phyloP scores from a whole-genome alignment of 2,329 filamentous ascomycete species.

The Hypoxylon rubiginosum region DNA sequence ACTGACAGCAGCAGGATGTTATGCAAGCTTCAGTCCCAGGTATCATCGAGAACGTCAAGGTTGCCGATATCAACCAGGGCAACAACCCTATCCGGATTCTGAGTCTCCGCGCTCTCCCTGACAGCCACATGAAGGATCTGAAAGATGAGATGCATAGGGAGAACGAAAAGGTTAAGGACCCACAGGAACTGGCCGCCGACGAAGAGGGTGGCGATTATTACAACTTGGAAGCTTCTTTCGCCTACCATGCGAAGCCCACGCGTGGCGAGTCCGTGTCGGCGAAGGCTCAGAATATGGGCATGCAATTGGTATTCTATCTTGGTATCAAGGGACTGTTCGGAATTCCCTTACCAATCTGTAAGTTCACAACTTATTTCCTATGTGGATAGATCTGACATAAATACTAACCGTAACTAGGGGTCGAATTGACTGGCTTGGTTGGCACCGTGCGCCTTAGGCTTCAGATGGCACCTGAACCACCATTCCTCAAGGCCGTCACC shows the following conservation, averaged over 20 bases:
- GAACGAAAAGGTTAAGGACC: constrained; percentile 85
- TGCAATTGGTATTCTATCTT: constrained; percentile 94
- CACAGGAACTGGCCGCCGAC: constrained; percentile 87
- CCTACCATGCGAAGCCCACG: constrained; percentile 88
- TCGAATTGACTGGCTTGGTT: constrained; percentile 91
- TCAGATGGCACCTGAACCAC: constrained; percentile 89
- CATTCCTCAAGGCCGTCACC: constrained; percentile 91
- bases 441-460: constrained; percentile 87
- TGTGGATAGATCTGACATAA: background rate
- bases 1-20: constrained; percentile 71
- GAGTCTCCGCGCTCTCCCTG: constrained; percentile 86
- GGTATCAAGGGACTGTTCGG: constrained; percentile 91
- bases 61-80: constrained; percentile 95
- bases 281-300: constrained; percentile 95
- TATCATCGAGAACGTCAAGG: constrained; percentile 92
- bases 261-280: constrained; percentile 74
- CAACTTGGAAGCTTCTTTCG: constrained; percentile 90
- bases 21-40: constrained; percentile 96
- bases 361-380: constrained; percentile 36
- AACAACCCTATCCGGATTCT: constrained; percentile 90
- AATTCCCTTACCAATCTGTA: constrained; percentile 85
- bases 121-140: constrained; percentile 83
- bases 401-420: constrained; percentile 59
- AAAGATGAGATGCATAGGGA: constrained; percentile 84
- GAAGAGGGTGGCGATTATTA: constrained; percentile 94